Percentiles rank a stretch among this genome's conserved stretches.
phyloP scores from a whole-genome alignment of 2,329 filamentous ascomycete genomes.

The Cladobotryum mycophilum region DNA sequence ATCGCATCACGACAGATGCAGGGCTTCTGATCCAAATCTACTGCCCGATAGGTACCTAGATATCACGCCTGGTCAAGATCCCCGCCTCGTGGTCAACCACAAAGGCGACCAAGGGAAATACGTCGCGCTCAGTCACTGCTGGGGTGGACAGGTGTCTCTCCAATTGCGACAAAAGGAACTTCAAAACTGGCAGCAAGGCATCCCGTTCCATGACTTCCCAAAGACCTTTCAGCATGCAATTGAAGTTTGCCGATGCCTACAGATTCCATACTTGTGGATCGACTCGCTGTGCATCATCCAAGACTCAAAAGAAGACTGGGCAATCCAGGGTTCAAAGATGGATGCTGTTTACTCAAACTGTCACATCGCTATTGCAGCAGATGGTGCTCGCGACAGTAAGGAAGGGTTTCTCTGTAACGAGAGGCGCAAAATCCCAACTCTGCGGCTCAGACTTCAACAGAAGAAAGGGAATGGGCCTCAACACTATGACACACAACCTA shows the following conservation, averaged over 20 bases:
- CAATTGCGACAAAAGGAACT: slow-evolving; percentile 3
- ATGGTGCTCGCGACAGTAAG: slow-evolving; percentile 8
- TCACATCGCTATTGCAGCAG: slow-evolving; percentile 8
- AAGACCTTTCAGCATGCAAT: slow-evolving; percentile 14
- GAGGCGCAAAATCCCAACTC: not conserved
- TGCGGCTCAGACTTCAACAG: not conserved
- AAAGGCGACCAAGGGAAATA: slow-evolving; percentile 1
- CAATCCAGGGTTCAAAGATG: slow-evolving; percentile 11
- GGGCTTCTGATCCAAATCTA: not conserved
- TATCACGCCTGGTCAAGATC: not conserved
- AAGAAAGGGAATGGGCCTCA: no score
- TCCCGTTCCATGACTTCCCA: slow-evolving; percentile 5
- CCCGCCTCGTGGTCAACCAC: not conserved
- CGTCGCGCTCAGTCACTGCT: slow-evolving; percentile 12
- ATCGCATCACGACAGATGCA: not conserved
- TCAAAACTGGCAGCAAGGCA: not conserved
- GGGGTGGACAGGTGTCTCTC: slow-evolving; percentile 7
- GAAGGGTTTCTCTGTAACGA: slow-evolving; percentile 2
- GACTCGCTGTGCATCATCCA: slow-evolving; percentile 15
- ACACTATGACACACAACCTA: not conserved
- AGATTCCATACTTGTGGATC: slow-evolving; percentile 12
- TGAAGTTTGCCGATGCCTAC: slow-evolving; percentile 1
- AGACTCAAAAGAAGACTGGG: slow-evolving; percentile 12
- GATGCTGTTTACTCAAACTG: slow-evolving; percentile 13
- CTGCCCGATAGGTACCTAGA: not conserved